Evolutionary conservation across 768 basidiomycete species (phyloP), one percentile per base, ranked within the genome.

Genomic region (Leccinum broughii): DNA sequence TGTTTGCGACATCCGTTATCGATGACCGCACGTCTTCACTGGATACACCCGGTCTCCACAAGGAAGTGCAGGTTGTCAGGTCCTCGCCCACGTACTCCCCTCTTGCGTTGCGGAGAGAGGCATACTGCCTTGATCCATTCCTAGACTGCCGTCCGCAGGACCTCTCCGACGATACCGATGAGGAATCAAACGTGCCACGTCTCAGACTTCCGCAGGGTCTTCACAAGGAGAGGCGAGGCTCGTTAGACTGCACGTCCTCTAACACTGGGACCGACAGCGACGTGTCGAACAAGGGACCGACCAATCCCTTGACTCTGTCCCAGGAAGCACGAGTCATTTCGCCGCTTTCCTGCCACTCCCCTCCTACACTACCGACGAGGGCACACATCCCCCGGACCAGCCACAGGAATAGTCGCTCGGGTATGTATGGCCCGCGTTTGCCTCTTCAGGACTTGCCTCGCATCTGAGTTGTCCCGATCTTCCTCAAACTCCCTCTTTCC

Each of bases 121-220:
- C 14, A 37, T 15, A 37, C 37, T 37, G 6, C 37, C 37, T 37
- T 2, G 61, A 66, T 30, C 56, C 59, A 17, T 7, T 9, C 10
- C 3, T 68, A 35, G 57, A 70, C 15, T 53, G 26, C 9, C 37
- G 4, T 7, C 59, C 64, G 39, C 55, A 37, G 2, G 1, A 46
- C 5, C 28, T 62, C 6, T 58, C 54, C 22, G 50, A 22, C 10
- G 52, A 55, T 11, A 55, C 55, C n/a, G 54, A 59, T 1, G 56
- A 39, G 0, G 50, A 57, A 8, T 35, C 8, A 41, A 35, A 3
- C 6, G 10, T 48, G 20, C 24, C 48, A 32, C 6, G 3, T 28
- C 26, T 28, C 22, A 39, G 26, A 3, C 13, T 17, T 35, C 8
- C n/a, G 5, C 17, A 30, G 35, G 15, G 1, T 14, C 32, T 26